Conservation (phyloP, 805 yeast species). For the Sporopachydermia lactativora region DNA sequence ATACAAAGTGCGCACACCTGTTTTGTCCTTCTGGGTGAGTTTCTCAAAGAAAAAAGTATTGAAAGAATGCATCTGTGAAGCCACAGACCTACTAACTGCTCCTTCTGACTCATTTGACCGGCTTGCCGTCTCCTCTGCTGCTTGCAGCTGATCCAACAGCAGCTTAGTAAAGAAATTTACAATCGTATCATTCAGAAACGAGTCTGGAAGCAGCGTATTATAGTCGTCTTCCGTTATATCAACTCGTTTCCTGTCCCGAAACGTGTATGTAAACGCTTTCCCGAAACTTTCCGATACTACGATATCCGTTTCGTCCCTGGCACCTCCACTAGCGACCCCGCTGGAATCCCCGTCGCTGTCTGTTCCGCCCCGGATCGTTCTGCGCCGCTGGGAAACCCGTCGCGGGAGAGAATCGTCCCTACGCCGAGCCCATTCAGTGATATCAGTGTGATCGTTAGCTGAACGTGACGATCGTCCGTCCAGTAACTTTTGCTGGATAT, state of each 20-base stretch:
- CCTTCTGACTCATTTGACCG: too few species aligned
- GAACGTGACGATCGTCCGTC: too few species aligned
- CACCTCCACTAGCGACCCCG: too few species aligned
- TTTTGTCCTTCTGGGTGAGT: constrained; percentile 19
- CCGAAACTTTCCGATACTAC: constrained; percentile 2
- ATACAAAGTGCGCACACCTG: constrained; percentile 28
- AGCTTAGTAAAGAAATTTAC: constrained; percentile 53
- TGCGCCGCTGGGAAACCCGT: too few species aligned
- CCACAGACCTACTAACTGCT: constrained; percentile 18
- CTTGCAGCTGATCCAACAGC: not conserved
- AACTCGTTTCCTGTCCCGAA: constrained; percentile 39
- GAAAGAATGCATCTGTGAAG: constrained; percentile 39
- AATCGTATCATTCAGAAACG: constrained; percentile 82
- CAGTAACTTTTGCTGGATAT: not conserved
- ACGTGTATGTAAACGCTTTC: constrained; percentile 33
- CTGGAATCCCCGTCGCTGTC: too few species aligned
- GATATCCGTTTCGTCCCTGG: too few species aligned
- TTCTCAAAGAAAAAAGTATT: constrained; percentile 77
- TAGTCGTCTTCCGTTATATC: constrained; percentile 58
- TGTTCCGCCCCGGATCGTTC: too few species aligned
- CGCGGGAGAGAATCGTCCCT: too few species aligned
- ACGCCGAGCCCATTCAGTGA: constrained; percentile 1
- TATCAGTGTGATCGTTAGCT: not conserved
- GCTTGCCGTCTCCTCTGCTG: constrained; percentile 22
- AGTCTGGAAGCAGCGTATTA: constrained; percentile 60